Evolutionary conservation across 495 filamentous ascomycete genomes (phyloP).

Genomic region (Penicillium cosmopolitanum): DNA sequence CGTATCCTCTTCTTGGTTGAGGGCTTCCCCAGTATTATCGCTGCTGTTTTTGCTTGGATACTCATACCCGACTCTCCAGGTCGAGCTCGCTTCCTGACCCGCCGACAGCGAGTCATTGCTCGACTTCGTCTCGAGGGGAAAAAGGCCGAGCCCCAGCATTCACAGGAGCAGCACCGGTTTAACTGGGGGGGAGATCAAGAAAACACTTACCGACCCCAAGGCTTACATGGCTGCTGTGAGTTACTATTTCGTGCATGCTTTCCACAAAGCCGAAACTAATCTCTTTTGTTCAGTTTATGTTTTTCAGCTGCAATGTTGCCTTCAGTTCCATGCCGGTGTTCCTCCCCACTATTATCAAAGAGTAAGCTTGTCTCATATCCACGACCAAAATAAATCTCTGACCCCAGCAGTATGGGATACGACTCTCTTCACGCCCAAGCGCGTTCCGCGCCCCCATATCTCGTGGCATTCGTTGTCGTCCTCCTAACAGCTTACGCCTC

Average conservation of each 20-base stretch:
- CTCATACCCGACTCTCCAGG: slow-evolving; percentile 59
- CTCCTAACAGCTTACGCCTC: slow-evolving; percentile 54
- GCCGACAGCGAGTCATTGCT: slow-evolving; percentile 50
- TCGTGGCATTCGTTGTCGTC: slow-evolving; percentile 55
- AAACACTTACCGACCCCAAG: slow-evolving; percentile 62
- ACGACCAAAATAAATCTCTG: slow-evolving; percentile 4
- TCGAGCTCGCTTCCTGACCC: slow-evolving; percentile 52
- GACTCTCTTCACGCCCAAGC: slow-evolving; percentile 53
- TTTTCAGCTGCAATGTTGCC: slow-evolving; percentile 62
- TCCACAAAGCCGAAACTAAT: neutral
- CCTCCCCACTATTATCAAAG: slow-evolving; percentile 60
- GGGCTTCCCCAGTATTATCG: slow-evolving; percentile 63
- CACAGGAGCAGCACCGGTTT: slow-evolving; percentile 31
- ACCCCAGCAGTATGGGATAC: slow-evolving; percentile 44
- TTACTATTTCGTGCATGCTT: neutral
- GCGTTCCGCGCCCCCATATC: slow-evolving; percentile 60
- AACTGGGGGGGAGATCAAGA: slow-evolving; percentile 55
- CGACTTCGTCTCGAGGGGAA: slow-evolving; percentile 50
- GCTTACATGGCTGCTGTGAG: slow-evolving; percentile 69
- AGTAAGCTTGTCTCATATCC: slow-evolving; percentile 36
- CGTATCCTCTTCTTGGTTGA: slow-evolving; percentile 63
- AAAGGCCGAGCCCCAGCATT: slow-evolving; percentile 26
- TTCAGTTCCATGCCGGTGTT: slow-evolving; percentile 64
- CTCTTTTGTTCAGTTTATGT: slow-evolving; percentile 47
- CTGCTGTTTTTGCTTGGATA: slow-evolving; percentile 57